Conservation (phyloP, 441 rosid species). For the Pelargonium cotyledonis region DNA sequence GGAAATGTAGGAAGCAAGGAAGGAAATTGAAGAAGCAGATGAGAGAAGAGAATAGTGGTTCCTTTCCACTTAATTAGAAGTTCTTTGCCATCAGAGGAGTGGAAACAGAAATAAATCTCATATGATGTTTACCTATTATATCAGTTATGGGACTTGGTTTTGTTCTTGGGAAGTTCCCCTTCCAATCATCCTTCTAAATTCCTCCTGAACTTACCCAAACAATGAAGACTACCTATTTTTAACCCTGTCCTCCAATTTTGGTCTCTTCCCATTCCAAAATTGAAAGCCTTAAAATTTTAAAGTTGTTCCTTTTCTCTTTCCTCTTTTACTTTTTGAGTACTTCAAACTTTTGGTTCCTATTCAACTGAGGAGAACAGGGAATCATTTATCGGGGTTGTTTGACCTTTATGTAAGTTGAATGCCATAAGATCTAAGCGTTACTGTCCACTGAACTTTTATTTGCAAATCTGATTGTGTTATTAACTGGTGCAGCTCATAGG, state of each 20-base stretch:
- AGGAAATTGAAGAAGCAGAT: background rate
- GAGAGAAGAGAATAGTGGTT: background rate
- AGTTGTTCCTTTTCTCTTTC: background rate
- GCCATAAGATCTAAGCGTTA: background rate
- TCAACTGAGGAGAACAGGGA: constrained; percentile 3
- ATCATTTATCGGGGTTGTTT: background rate
- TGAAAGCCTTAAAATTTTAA: background rate
- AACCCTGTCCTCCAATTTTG: background rate
- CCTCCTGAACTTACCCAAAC: background rate
- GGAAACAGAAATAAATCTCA: background rate
- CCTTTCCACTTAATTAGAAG: background rate
- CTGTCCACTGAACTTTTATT: background rate
- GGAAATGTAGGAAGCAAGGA: background rate
- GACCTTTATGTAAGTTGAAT: background rate
- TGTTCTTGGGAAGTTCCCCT: background rate
- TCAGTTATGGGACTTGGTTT: background rate
- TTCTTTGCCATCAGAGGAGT: background rate
- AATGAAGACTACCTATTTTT: background rate
- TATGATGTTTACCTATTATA: background rate
- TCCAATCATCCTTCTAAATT: background rate
- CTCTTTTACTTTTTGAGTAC: background rate
- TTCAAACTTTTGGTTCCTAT: background rate
- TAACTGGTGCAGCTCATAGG: constrained; percentile 63
- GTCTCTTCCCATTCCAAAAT: background rate
- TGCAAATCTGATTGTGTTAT: constrained; percentile 14